Conservation (phyloP, 1,284 basidiomycete genomes). For the Pisolithus thermaeus region DNA sequence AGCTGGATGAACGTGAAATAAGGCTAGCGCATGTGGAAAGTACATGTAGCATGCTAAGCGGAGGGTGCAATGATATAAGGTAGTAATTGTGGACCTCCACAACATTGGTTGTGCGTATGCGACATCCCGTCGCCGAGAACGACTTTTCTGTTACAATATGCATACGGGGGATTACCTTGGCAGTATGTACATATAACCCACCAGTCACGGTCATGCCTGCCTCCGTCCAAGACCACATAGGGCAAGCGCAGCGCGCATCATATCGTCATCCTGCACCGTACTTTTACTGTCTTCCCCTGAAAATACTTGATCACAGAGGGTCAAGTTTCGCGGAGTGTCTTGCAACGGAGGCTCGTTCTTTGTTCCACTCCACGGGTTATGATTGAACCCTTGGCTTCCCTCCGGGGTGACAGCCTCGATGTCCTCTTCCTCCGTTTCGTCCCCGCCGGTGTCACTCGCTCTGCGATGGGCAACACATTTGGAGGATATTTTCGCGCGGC, state of each 20-base stretch:
- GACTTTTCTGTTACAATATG: no score
- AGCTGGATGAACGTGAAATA: no score
- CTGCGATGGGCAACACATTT: neutral
- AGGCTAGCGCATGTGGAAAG: no score
- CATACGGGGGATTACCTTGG: no score
- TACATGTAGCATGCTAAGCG: no score
- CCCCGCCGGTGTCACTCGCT: constrained; percentile 12
- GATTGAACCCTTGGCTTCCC: constrained; percentile 24
- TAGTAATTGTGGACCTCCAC: no score
- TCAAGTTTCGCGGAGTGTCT: constrained; percentile 2
- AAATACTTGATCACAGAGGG: constrained; percentile 5
- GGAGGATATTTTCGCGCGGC: constrained; percentile 3
- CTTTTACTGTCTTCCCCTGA: constrained; percentile 11
- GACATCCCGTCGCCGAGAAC: no score
- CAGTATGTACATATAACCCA: neutral
- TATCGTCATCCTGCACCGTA: constrained; percentile 48
- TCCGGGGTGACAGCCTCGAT: constrained; percentile 37
- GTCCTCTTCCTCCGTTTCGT: constrained; percentile 33
- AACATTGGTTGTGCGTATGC: no score
- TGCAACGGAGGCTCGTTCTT: neutral
- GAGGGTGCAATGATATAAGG: no score
- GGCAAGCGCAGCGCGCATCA: constrained; percentile 57
- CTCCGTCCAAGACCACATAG: constrained; percentile 51
- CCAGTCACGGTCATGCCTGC: constrained; percentile 1
- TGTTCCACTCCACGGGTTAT: constrained; percentile 8